These are phyloP conservation scores for Agastache rugosa DNA, from an alignment of 257 asterid genomes.

Conservation along the genomic window DNA sequence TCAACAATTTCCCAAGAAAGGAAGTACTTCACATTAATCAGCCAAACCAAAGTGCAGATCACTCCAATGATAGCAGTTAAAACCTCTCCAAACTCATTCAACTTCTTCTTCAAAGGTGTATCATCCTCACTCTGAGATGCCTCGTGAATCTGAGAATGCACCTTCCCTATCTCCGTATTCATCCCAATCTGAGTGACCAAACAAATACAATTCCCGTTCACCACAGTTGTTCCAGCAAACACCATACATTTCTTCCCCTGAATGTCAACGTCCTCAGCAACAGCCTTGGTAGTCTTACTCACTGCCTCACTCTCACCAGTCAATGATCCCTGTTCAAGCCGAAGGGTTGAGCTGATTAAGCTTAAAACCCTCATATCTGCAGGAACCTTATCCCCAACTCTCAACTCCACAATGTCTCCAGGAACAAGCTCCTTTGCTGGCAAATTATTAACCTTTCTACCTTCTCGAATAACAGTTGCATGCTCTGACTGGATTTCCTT, in stretches of 20 bases:
- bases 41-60: slow-evolving; percentile 88
- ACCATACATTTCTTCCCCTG: slow-evolving; percentile 98
- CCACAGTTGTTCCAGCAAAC: slow-evolving; percentile 98
- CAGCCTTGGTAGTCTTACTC: slow-evolving; percentile 83
- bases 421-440: slow-evolving; percentile 98
- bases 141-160: slow-evolving; percentile 94
- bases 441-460: slow-evolving; percentile 63
- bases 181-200: slow-evolving; percentile 91
- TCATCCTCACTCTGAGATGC: slow-evolving; percentile 91
- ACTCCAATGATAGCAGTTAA: slow-evolving; percentile 89
- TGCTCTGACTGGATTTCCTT: slow-evolving; percentile 98
- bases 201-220: slow-evolving; percentile 87
- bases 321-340: slow-evolving; percentile 93
- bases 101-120: slow-evolving; percentile 96
- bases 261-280: slow-evolving; percentile 85
- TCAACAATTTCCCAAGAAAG: slow-evolving; percentile 91
- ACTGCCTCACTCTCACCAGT: slow-evolving; percentile 99
- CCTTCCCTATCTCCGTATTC: slow-evolving; percentile 93
- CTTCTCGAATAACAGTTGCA: slow-evolving; percentile 83
- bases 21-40: slow-evolving; percentile 91
- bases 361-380: slow-evolving; percentile 96
- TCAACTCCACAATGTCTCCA: slow-evolving; percentile 93
- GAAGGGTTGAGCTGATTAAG: slow-evolving; percentile 89
- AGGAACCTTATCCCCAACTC: slow-evolving; percentile 96
- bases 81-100: slow-evolving; percentile 95